phyloP scores from a whole-genome alignment of 345 rosid genomes.

The Hypericum androsaemum region DNA sequence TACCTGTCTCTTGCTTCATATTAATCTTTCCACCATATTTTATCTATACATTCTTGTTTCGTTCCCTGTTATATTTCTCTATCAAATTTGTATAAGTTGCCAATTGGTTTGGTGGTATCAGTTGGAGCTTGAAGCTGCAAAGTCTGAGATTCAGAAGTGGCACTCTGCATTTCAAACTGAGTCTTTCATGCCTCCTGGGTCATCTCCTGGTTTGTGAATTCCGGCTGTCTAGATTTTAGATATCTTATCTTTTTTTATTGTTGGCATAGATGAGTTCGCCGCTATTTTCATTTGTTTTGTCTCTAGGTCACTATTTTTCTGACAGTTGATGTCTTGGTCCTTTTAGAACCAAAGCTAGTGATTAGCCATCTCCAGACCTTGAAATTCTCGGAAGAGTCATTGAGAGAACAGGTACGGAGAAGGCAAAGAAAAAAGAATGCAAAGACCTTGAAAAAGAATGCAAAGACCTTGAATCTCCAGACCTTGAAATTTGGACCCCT shows the following conservation, averaged over 20 bases:
- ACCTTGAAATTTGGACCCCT: slow-evolving; percentile 35
- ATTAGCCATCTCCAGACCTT: slow-evolving; percentile 66
- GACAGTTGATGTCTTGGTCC: slow-evolving; percentile 7
- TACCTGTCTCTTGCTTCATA: background rate
- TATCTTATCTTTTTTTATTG: no score
- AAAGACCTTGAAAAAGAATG: no score
- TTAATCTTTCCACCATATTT: background rate
- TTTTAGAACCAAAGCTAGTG: slow-evolving; percentile 65
- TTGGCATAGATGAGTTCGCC: slow-evolving; percentile 2
- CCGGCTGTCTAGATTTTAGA: background rate
- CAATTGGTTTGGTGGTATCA: slow-evolving; percentile 14
- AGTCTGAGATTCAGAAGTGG: slow-evolving; percentile 75
- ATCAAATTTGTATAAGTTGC: no score
- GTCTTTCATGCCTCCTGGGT: slow-evolving; percentile 51
- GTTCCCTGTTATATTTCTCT: no score
- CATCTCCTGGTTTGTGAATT: slow-evolving; percentile 50
- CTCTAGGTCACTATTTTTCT: background rate
- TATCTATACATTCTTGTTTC: no score
- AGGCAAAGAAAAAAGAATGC: no score
- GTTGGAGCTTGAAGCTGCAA: slow-evolving; percentile 72
- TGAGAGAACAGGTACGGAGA: slow-evolving; percentile 70
- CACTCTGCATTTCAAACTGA: slow-evolving; percentile 71
- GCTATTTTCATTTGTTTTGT: no score
- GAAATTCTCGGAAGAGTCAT: slow-evolving; percentile 69
- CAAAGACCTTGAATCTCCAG: no score